These are phyloP conservation scores for Wickerhamiella parazyma DNA, from an alignment of 805 yeast genomes.

Conservation along the genomic window DNA sequence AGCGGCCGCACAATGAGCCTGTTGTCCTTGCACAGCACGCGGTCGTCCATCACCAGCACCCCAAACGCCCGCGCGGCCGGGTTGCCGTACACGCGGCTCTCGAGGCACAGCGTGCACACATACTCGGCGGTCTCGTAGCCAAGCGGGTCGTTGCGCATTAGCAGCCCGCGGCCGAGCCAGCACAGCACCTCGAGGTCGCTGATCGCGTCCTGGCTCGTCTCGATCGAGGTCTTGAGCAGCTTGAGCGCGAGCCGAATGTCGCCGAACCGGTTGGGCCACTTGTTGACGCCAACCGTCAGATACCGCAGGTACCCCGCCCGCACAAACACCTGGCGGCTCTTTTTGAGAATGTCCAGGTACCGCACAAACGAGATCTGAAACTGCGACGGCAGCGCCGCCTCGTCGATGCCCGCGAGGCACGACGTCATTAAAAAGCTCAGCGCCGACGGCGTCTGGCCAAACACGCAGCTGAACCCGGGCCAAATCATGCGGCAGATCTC, in stretches of 20 bases:
- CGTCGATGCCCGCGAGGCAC: slow-evolving; percentile 12
- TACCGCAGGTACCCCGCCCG: slow-evolving; percentile 46
- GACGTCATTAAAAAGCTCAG: slow-evolving; percentile 8
- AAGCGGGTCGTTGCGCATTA: slow-evolving; percentile 39
- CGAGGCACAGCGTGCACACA: slow-evolving; percentile 28
- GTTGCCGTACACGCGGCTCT: slow-evolving; percentile 24
- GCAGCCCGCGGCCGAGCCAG: slow-evolving; percentile 63
- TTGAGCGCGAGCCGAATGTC: slow-evolving; percentile 7
- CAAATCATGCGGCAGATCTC: slow-evolving; percentile 13
- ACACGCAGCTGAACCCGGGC: slow-evolving; percentile 3
- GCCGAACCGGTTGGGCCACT: slow-evolving; percentile 29
- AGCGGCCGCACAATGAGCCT: slow-evolving; percentile 51
- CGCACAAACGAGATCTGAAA: slow-evolving; percentile 12
- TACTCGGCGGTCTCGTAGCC: slow-evolving; percentile 27
- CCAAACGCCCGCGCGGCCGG: slow-evolving; percentile 44
- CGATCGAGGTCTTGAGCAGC: slow-evolving; percentile 10
- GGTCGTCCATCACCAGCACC: slow-evolving; percentile 53
- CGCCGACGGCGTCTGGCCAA: slow-evolving; percentile 8
- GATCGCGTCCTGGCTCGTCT: slow-evolving; percentile 14
- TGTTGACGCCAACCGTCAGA: slow-evolving; percentile 43
- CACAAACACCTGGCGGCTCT: slow-evolving; percentile 23
- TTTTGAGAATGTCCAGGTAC: slow-evolving; percentile 14
- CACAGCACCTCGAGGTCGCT: slow-evolving; percentile 37
- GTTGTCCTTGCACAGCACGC: slow-evolving; percentile 39
- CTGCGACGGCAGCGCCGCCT: slow-evolving; percentile 5